Evolutionary conservation across 1,284 basidiomycete species (phyloP), one percentile per base, ranked within the genome.

Genomic region (Clitocybe nebularis): DNA sequence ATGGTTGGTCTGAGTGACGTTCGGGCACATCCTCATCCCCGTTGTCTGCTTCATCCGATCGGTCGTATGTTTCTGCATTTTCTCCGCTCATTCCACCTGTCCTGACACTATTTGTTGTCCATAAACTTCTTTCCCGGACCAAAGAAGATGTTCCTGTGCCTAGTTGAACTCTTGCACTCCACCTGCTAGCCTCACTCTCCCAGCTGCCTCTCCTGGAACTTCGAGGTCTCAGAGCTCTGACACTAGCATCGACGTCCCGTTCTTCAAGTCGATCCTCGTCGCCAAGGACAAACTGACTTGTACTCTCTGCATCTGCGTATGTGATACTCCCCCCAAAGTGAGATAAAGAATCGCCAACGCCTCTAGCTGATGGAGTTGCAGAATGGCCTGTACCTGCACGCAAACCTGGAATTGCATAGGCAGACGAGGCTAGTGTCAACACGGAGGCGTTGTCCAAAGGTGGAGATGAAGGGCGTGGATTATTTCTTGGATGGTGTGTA

Each of bases 391-490:
- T 44, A 49, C 66, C 56, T 44, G 62, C 40, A 52, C 76, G 62
- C 26, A 67, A 63, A 23, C 75, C 76, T 8, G 82, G 79, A 37
- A 84, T 69, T 0, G 79, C 92, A 60, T 89, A 94, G 1, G 90
- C 92, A 3, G 90, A 94, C 9, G 90, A 93, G 3, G 94, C 94
- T 8, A 98, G 79, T 0, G 94, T 98, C 34, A 97, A 71, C 38
- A 94, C 72, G 3, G 89, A 93, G 0, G 94, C 94, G 58, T 98
- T 93, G 59, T 95, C 92, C 17, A 82, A 71, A 0, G 94, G 94
- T 7, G 90, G 85, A 1, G 88, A 90, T 4, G 85, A 84, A 10
- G 95, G 95, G 14, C 88, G 81, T 2, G 94, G 94, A 61, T 98
- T 98, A 65, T 97, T 92, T 39, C 90, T 79, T 2, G 94, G 95